Evolutionary conservation across 169 alveolate species (phyloP).

Genomic region (Plasmodium falciparum): DNA sequence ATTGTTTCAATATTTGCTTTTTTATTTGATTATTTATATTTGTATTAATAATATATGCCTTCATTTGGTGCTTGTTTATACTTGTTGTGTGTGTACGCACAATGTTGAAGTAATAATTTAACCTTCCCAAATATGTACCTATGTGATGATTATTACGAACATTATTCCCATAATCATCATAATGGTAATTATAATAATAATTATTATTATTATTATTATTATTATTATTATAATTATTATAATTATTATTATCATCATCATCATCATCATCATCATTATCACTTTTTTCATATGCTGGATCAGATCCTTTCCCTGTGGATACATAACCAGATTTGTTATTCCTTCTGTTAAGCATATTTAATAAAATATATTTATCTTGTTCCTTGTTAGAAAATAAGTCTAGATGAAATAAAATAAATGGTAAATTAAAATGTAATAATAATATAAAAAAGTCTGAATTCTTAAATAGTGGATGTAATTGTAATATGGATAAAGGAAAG

Average conservation of each 20-base stretch:
- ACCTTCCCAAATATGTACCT: not conserved
- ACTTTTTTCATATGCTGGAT: too few relatives aligned
- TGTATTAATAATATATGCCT: conserved; percentile 28
- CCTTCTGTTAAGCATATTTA: not conserved
- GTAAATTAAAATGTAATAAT: conserved; percentile 54
- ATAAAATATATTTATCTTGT: conserved; percentile 35
- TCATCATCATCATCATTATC: too few relatives aligned
- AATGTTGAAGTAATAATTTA: conserved; percentile 11
- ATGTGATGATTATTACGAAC: not conserved
- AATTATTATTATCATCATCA: not conserved
- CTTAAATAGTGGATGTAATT: conserved; percentile 47
- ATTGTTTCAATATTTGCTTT: conserved; percentile 30
- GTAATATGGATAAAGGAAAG: conserved; percentile 37
- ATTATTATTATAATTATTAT: not conserved
- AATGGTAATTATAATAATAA: not conserved
- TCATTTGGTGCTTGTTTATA: conserved; percentile 28
- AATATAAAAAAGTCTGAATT: conserved; percentile 47
- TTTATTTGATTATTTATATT: conserved; percentile 14
- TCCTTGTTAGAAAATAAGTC: conserved; percentile 39
- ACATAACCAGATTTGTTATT: too few relatives aligned
- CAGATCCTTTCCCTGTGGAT: too few relatives aligned
- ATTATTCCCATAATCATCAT: not conserved
- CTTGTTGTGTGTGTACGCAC: conserved; percentile 27
- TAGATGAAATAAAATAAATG: conserved; percentile 57
- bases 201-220: not conserved